Percentiles rank a stretch among this genome's conserved stretches.
phyloP scores from a whole-genome alignment of 2,329 filamentous ascomycete species.

The Trichoderma gracile region DNA sequence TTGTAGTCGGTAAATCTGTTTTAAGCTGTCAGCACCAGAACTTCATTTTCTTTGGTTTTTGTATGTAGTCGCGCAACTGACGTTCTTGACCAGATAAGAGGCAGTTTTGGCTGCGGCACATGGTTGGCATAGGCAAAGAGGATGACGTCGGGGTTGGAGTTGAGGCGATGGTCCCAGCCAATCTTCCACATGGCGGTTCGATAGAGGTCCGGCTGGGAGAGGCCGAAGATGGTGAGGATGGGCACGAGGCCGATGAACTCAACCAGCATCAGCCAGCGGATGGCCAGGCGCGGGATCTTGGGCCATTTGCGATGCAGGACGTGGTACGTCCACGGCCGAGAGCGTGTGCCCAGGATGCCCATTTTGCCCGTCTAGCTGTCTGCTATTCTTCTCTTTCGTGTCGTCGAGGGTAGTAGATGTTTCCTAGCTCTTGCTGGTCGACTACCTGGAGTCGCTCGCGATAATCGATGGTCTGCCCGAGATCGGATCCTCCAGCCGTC shows the following conservation, averaged over 20 bases:
- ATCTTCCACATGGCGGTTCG: conserved; percentile 72
- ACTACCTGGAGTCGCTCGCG: neutral
- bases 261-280: conserved; percentile 63
- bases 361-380: neutral
- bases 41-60: neutral
- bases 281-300: conserved; percentile 51
- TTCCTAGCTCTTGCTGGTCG: neutral
- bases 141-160: conserved; percentile 69
- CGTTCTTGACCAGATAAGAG: conserved; percentile 73
- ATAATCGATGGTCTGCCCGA: neutral
- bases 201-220: conserved; percentile 72
- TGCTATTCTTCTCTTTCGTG: neutral
- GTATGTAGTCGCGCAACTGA: conserved; percentile 49
- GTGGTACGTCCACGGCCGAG: conserved; percentile 43
- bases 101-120: conserved; percentile 58
- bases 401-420: neutral
- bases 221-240: conserved; percentile 68
- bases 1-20: conserved; percentile 73
- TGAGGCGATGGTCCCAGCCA: conserved; percentile 69
- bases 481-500: neutral
- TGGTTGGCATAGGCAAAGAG: conserved; percentile 76
- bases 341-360: conserved; percentile 2
- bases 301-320: conserved; percentile 62
- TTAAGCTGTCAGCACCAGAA: conserved; percentile 23
- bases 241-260: conserved; percentile 68